Evolutionary conservation across 2,329 filamentous ascomycete species (phyloP), one percentile per base, ranked within the genome.

Genomic region (Curvularia spicifera): DNA sequence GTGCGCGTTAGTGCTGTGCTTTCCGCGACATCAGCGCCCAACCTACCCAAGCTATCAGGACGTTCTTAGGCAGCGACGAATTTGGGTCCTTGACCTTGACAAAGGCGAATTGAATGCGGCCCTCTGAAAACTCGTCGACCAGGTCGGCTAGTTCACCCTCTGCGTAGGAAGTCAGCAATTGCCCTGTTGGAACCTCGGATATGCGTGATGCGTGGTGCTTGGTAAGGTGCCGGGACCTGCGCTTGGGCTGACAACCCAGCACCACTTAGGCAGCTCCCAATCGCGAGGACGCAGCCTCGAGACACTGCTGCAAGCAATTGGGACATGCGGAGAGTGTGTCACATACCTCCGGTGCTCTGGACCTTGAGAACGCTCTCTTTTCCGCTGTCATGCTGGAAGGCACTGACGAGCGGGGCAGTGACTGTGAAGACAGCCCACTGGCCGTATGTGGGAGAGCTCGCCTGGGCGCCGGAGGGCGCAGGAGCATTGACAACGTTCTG

Each of bases 331-430:
- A 37, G 24, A 51, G 7, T 18, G 15, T 48, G 15, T 46, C n/a
- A 71, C 72, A 78, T 78, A 94, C 91, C 91, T 82, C 93, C 94
- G 48, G 91, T 96, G 73, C 84, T 89, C 76, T 98, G 93, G 51
- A 99, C 94, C 80, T 97, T 98, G 67, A 99, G 82, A 1, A 97
- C 87, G 77, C 94, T 98, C 80, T 98, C 94, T 81, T 97, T 98
- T 66, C 87, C 89, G 56, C 86, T 84, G 74, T 95, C 91, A 64
- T 84, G 82, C 79, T 97, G 92, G 78, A 99, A 99, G 59, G 93
- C 93, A 80, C 90, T 98, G 75, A 92, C 85, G 40, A 99, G 86
- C 53, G 95, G 95, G 59, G 94, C 91, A 76, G 95, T 91, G 40
- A 99, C 95, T 7, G 91, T 91, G 80, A 96, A 97, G 61, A 99